Evolutionary conservation across 441 rosid genomes (phyloP).

Genomic region (Gossypium lobatum): DNA sequence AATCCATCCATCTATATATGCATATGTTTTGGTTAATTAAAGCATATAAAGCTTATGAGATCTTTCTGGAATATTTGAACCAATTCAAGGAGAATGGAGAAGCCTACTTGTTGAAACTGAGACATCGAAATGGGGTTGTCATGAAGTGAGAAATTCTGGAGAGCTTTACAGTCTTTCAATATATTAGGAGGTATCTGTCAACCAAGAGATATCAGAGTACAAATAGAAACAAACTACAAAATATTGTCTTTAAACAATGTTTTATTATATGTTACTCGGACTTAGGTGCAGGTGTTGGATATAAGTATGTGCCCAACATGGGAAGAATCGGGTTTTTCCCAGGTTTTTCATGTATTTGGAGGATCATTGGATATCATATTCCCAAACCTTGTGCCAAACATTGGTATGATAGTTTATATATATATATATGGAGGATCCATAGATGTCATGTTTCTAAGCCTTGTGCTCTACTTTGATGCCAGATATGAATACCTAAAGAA

Average conservation of each 20-base stretch:
- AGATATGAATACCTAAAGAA: no score
- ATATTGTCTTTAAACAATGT: background rate
- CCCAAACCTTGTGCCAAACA: no score
- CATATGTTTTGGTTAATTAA: background rate
- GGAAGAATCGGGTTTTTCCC: background rate
- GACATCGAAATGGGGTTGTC: constrained; percentile 86
- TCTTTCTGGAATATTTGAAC: background rate
- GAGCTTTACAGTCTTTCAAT: constrained; percentile 81
- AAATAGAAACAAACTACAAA: background rate
- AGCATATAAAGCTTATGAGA: background rate
- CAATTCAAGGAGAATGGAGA: background rate
- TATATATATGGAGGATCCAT: no score
- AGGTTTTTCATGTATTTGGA: background rate
- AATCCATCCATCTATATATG: constrained; percentile 78
- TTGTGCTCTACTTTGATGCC: no score
- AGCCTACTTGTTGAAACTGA: constrained; percentile 73
- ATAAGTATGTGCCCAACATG: background rate
- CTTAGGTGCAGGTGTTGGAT: background rate
- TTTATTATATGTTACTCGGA: background rate
- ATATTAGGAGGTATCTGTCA: constrained; percentile 65
- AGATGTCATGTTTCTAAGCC: no score
- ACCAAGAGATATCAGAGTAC: constrained; percentile 11
- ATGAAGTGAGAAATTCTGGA: constrained; percentile 82
- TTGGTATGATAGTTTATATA: no score
- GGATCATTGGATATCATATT: no score